Base-by-base conservation (phyloP, 2,329 filamentous ascomycete genomes). In the Alternaria postmessia region DNA sequence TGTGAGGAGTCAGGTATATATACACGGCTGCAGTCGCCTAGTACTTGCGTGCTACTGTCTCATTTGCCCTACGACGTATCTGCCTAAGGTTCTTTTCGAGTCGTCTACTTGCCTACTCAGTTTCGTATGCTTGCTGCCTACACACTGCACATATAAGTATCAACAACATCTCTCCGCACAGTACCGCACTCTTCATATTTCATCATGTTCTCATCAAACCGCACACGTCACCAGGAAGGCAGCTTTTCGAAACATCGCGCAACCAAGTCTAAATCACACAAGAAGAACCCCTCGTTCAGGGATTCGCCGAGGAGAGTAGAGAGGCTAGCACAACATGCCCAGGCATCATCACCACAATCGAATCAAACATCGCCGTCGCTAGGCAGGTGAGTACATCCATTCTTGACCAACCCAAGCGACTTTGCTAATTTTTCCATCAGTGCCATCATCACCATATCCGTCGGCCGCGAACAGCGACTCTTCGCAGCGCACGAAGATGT, bases 401-500 rank as follows among this genome's bases (percentile, higher is more conserved):
- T 20, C 8, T 11, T 46, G 9, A 32, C 49, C 14, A 24, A 6
- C 3, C 34, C 34, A 26, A 39, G 46, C 41, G 36, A 28, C 53
- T 28, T 57, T 38, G 49, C 70, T 77, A 51, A 75, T 63, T 18
- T 63, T 22, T 47, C 52, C 52, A 62, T 64, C 48, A 79, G 76
- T 66, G 72, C 90, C 44, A 92, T 95, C 75, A 86, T 96, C 68
- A 96, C 92, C 9, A 86, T 96, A 63, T 87, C 91, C 69, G 87
- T 96, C 69, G 92, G 92, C n/a, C 85, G 85, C 5, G 90, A 94
- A 67, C 89, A 93, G 77, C 88, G 94, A 22, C 89, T 97, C 68
- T 97, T 97, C 75, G 94, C 94, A 38, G 93, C 93, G 7, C 94
- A 97, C 78, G 92, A 96, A 82, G 91, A 95, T 68, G 87, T 96